phyloP scores from a whole-genome alignment of 73 alveolate species.

The Loxodes magnus region DNA sequence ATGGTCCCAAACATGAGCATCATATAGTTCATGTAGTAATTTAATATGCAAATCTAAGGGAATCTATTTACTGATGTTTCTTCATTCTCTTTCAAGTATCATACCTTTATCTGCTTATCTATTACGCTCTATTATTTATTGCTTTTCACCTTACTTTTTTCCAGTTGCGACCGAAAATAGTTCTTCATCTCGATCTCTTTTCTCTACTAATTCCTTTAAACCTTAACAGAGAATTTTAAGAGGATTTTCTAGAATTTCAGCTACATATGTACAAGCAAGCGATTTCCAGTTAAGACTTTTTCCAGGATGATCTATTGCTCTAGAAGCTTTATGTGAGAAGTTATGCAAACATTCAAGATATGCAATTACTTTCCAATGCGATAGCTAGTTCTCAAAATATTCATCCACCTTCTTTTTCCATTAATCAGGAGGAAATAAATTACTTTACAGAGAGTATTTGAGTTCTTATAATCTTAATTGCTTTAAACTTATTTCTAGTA shows the following conservation, averaged over 20 bases:
- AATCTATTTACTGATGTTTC: constrained; percentile 60
- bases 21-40: constrained; percentile 77
- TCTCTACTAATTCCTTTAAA: constrained; percentile 69
- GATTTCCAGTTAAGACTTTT: constrained; percentile 59
- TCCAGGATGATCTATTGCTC: constrained; percentile 53
- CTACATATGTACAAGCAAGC: constrained; percentile 49
- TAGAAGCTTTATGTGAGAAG: constrained; percentile 53
- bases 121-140: constrained; percentile 73
- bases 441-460: constrained; percentile 79
- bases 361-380: constrained; percentile 49
- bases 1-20: constrained; percentile 68
- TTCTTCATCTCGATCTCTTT: constrained; percentile 64
- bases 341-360: constrained; percentile 64
- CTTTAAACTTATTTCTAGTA: constrained; percentile 61
- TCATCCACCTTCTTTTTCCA: constrained; percentile 98
- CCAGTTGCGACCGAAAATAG: constrained; percentile 33
- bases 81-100: constrained; percentile 84
- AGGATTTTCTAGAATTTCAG: constrained; percentile 73
- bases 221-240: constrained; percentile 77
- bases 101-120: constrained; percentile 74
- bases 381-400: constrained; percentile 53
- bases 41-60: constrained; percentile 93
- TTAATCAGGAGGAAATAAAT: constrained; percentile 76
- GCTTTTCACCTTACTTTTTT: constrained; percentile 67
- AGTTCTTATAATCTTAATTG: constrained; percentile 69